Conservation (phyloP, 805 yeast genomes). For the Kodamaea hsintzibuensis region DNA sequence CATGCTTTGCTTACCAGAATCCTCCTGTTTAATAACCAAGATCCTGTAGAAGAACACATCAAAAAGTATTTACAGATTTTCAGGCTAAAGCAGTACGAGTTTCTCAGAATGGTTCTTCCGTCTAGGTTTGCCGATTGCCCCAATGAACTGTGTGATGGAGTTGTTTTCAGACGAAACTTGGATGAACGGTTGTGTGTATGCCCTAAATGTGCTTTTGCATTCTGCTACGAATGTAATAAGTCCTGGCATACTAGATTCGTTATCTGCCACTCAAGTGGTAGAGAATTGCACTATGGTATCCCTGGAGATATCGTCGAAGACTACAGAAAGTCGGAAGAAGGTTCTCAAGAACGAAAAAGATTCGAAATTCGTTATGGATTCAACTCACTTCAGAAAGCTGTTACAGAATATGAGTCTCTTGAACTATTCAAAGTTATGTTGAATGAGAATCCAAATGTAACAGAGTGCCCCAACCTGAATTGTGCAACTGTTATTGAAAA, state of each 20-base stretch:
- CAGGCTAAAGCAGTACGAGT: conserved; percentile 41
- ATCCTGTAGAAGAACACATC: conserved; percentile 21
- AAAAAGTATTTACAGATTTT: conserved; percentile 42
- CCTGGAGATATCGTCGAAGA: conserved; percentile 3
- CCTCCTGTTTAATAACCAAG: conserved; percentile 15
- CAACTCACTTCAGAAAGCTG: conserved; percentile 40
- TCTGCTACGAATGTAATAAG: conserved; percentile 55
- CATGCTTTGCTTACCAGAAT: conserved; percentile 33
- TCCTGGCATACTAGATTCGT: conserved; percentile 62
- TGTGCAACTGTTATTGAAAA: conserved; percentile 53
- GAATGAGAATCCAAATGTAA: conserved; percentile 28
- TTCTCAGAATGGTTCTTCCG: conserved; percentile 47
- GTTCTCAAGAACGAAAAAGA: conserved; percentile 16
- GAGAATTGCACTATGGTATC: conserved; percentile 25
- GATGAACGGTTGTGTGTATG: conserved; percentile 52
- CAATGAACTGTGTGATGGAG: conserved; percentile 41
- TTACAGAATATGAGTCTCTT: conserved; percentile 49
- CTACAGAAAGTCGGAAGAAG: not conserved
- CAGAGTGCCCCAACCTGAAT: conserved; percentile 45
- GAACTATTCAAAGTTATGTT: conserved; percentile 46
- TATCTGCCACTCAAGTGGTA: conserved; percentile 36
- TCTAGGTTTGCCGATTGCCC: conserved; percentile 54
- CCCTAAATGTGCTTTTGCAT: conserved; percentile 49
- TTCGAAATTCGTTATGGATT: conserved; percentile 48
- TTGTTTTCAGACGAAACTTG: conserved; percentile 48